Base-by-base conservation (phyloP, 148 eudicot genomes). In the Camellia japonica region DNA sequence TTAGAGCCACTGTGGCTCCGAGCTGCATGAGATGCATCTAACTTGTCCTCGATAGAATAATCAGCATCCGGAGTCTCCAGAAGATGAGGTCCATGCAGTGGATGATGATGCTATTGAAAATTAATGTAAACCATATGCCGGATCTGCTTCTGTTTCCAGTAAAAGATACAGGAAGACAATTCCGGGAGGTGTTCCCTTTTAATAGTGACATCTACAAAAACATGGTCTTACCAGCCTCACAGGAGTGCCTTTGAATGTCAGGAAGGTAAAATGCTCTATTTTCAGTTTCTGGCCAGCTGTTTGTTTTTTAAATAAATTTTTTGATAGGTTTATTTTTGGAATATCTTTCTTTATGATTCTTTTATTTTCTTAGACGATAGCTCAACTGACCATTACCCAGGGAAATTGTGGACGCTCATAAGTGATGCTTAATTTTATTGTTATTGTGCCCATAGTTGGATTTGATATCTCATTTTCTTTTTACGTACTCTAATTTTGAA, bases 161-260 rank as follows among this genome's bases (percentile, higher is more conserved):
- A 83, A 85, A 87, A 79, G 80, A 46, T 86, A 64, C 89, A 80
- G 56, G 95, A 90, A 72, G 85, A 84, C 69, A 85, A 80, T 78
- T 71, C 93, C 60, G 88, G 88, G 78, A 79, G 79, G 78, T 81
- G 85, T 72, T 85, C 97, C 79, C 88, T 85, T 30, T 78, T 83
- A 92, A 86, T 62, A 82, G 89, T 80, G 89, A 87, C 51, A 65
- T 89, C 67, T 87, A 90, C 85, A 82, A 87, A 69, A 83, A 87
- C 79, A 64, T 82, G 58, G 88, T 79, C 94, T 60, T 91, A 88
- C 81, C 90, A 90, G 85, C 84, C 79, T 79, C 90, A 83, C 14
- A 75, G 58, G 56, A 84, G 64, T 76, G 68, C 80, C 77, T 79
- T 73, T 73, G 87, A 87, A 20, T 80, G 61, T 70, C 86, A 79